These are phyloP conservation scores for Yamadazyma sp. DNA, from an alignment of 1,139 yeast genomes.

Conservation along the genomic window DNA sequence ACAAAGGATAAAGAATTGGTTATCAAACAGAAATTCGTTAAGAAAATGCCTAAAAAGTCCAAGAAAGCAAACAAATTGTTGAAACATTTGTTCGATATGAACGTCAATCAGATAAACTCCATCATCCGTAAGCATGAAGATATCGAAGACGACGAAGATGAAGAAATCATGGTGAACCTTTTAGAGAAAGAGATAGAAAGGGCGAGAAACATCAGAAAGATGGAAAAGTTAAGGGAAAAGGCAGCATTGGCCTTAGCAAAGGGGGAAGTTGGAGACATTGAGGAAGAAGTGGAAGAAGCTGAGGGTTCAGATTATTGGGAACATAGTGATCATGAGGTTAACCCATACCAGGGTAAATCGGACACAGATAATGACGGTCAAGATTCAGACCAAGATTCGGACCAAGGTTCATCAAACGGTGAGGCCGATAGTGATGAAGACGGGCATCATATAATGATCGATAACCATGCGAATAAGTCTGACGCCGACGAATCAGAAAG, in stretches of 20 bases:
- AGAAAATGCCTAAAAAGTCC: conserved; percentile 14
- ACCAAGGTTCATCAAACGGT: too few relatives aligned
- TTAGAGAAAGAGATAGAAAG: conserved; percentile 64
- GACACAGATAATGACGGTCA: conserved; percentile 18
- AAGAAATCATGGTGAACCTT: conserved; percentile 47
- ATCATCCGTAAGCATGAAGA: conserved; percentile 32
- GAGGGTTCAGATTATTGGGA: conserved; percentile 18
- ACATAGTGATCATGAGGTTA: conserved; percentile 15
- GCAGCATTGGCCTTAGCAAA: conserved; percentile 33
- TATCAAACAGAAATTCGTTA: conserved; percentile 37
- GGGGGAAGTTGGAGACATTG: conserved; percentile 15
- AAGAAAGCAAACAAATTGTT: conserved; percentile 18
- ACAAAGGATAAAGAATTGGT: conserved; percentile 37
- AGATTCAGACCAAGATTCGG: conserved; percentile 14
- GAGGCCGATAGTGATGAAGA: conserved; percentile 11
- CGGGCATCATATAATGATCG: conserved; percentile 1
- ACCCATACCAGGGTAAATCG: conserved; percentile 17
- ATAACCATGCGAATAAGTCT: conserved; percentile 17
- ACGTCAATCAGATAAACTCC: conserved; percentile 35
- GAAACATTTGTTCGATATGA: conserved; percentile 31
- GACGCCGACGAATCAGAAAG: conserved; percentile 12
- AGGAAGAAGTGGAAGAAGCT: conserved; percentile 20
- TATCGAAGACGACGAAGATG: conserved; percentile 39
- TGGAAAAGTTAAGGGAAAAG: conserved; percentile 45
- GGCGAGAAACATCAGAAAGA: conserved; percentile 49